A percentile compares a stretch with the other conserved stretches of the same genome.
These are phyloP conservation scores for Stramenopiles sp. DNA, from an alignment of 352 stramenopile genomes.

Conservation along the genomic window DNA sequence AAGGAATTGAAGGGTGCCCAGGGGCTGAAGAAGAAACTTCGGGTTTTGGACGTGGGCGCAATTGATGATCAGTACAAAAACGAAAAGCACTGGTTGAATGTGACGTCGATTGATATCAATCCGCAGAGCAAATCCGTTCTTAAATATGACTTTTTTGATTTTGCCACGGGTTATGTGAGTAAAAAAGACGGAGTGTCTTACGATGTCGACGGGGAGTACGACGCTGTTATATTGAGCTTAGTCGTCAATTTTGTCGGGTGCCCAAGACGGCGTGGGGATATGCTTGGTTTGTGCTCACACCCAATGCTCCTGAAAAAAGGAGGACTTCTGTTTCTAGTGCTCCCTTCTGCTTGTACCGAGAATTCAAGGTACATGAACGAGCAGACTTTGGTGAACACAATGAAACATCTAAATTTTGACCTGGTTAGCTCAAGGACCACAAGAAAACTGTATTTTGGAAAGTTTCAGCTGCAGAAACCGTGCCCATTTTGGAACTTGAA, in stretches of 20 bases:
- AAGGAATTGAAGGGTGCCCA: not conserved
- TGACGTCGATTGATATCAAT: constrained; percentile 1
- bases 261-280: not conserved
- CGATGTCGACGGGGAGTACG: not conserved
- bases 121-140: not conserved
- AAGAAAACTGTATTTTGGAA: not conserved
- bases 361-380: not conserved
- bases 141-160: constrained; percentile 8
- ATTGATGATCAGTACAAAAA: constrained; percentile 1
- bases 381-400: not conserved
- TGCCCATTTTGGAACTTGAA: not conserved
- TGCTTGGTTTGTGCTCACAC: not conserved
- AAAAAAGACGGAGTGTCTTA: not conserved
- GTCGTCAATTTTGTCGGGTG: not conserved
- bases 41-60: not conserved
- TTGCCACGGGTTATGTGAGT: not conserved
- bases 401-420: not conserved
- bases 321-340: not conserved
- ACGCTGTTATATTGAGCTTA: not conserved
- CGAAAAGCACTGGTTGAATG: not conserved
- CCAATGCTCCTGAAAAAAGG: not conserved
- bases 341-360: not conserved
- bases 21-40: not conserved
- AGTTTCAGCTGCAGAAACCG: not conserved
- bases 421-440: not conserved